These are phyloP conservation scores for Fragosphaeria purpurea DNA, from an alignment of 2,329 filamentous ascomycete genomes.

Conservation along the genomic window DNA sequence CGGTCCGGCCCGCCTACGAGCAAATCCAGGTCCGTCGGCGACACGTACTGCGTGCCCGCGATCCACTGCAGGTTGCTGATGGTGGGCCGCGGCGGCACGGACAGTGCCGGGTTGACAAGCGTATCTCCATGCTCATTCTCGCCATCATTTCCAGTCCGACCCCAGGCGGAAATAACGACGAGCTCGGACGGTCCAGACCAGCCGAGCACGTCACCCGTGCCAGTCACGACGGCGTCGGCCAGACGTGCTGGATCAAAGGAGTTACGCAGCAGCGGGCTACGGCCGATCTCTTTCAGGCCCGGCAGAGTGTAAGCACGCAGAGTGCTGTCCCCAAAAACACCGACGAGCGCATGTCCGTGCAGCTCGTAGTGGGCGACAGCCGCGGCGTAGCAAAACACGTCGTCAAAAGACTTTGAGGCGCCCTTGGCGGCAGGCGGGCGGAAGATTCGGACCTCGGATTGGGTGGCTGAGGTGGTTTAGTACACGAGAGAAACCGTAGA, in stretches of 20 bases:
- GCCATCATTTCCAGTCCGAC: slow-evolving; percentile 46
- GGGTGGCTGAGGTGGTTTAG: slow-evolving; percentile 34
- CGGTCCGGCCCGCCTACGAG: slow-evolving; percentile 83
- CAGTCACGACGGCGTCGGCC: slow-evolving; percentile 58
- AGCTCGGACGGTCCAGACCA: slow-evolving; percentile 87
- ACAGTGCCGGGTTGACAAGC: slow-evolving; percentile 66
- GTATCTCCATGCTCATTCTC: slow-evolving; percentile 58
- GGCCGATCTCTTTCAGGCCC: slow-evolving; percentile 72
- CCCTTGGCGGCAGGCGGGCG: slow-evolving; percentile 76
- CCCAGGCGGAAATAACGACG: slow-evolving; percentile 75
- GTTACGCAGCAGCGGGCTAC: slow-evolving; percentile 43
- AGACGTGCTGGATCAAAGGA: slow-evolving; percentile 67
- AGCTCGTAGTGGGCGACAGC: slow-evolving; percentile 64
- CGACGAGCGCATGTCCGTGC: slow-evolving; percentile 69
- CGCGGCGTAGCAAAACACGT: slow-evolving; percentile 71
- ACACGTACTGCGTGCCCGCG: slow-evolving; percentile 84
- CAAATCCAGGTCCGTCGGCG: slow-evolving; percentile 76
- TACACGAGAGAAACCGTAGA: not conserved
- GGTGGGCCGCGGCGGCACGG: slow-evolving; percentile 71
- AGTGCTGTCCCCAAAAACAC: slow-evolving; percentile 73
- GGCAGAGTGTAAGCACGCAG: slow-evolving; percentile 81
- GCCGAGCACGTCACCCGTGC: slow-evolving; percentile 71
- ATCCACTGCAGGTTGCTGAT: slow-evolving; percentile 98
- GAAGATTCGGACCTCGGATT: slow-evolving; percentile 77
- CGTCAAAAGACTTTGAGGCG: slow-evolving; percentile 84